These are phyloP conservation scores for Barnettozyma siamensis DNA, from an alignment of 805 yeast genomes.

Conservation along the genomic window DNA sequence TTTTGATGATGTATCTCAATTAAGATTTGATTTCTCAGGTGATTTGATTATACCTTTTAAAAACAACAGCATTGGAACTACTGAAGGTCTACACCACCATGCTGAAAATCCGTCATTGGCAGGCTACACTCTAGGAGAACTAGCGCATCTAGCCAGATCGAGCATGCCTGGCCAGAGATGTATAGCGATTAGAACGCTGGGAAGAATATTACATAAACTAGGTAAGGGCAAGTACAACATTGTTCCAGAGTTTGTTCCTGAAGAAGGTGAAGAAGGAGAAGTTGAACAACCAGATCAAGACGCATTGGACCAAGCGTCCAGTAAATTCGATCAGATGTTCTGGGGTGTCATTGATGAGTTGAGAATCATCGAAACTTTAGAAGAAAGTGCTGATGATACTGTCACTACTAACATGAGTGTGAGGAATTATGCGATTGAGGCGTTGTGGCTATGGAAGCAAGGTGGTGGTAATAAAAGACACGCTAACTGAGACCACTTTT, in stretches of 20 bases:
- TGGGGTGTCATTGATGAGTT: conserved; percentile 69
- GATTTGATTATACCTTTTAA: conserved; percentile 57
- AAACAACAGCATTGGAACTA: conserved; percentile 41
- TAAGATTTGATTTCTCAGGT: conserved; percentile 88
- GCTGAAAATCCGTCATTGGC: conserved; percentile 83
- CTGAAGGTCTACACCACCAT: conserved; percentile 84
- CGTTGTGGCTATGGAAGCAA: conserved; percentile 80
- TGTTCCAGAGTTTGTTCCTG: conserved; percentile 37
- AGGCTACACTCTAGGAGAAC: conserved; percentile 84
- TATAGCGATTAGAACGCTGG: conserved; percentile 79
- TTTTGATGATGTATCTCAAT: conserved; percentile 49
- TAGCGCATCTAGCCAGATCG: conserved; percentile 74
- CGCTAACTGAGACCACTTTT: conserved; percentile 20
- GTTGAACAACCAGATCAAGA: conserved; percentile 29
- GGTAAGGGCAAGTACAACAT: conserved; percentile 56
- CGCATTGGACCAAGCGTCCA: conserved; percentile 25
- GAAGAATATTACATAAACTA: conserved; percentile 78
- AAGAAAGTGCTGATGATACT: conserved; percentile 62
- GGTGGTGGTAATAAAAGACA: conserved; percentile 36
- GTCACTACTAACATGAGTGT: conserved; percentile 65
- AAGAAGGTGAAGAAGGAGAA: conserved; percentile 22
- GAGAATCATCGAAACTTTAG: conserved; percentile 57
- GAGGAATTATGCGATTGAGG: conserved; percentile 79
- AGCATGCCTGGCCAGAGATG: conserved; percentile 80
- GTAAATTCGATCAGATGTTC: conserved; percentile 38